These are phyloP conservation scores for Pilaira anomala DNA, from an alignment of 192 early-diverging fungal species.

Conservation along the genomic window DNA sequence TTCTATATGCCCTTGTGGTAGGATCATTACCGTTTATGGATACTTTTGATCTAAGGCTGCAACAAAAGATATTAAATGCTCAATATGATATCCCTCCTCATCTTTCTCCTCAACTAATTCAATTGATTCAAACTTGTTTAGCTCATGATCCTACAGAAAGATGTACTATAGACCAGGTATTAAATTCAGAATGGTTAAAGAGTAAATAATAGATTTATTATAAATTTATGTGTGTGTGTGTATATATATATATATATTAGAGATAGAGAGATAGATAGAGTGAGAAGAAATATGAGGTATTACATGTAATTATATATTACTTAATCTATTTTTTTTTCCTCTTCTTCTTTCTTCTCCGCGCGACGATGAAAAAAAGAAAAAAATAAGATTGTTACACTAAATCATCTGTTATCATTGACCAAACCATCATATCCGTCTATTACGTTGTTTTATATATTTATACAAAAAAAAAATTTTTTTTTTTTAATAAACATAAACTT, in stretches of 20 bases:
- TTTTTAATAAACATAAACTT: neutral
- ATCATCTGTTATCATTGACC: slow-evolving; percentile 14
- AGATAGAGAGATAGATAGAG: no score
- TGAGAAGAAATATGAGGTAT: slow-evolving; percentile 40
- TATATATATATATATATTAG: no score
- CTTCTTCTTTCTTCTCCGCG: neutral
- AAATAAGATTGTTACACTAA: no score
- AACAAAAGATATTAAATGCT: slow-evolving; percentile 66
- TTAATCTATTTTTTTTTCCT: neutral
- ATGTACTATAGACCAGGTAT: slow-evolving; percentile 27
- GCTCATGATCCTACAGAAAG: slow-evolving; percentile 43
- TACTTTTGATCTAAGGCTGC: slow-evolving; percentile 66
- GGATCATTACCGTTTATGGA: slow-evolving; percentile 74
- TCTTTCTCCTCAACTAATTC: slow-evolving; percentile 31
- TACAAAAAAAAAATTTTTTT: neutral
- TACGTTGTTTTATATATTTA: no score
- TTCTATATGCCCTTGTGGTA: slow-evolving; percentile 67
- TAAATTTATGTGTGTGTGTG: no score
- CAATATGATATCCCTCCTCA: slow-evolving; percentile 44
- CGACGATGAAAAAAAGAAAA: no score
- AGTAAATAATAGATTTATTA: neutral
- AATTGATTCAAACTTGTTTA: slow-evolving; percentile 46
- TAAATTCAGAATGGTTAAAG: no score
- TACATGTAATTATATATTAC: neutral
- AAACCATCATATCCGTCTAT: slow-evolving; percentile 29